Evolutionary conservation across 768 basidiomycete species (phyloP).

Genomic region (Cyathus striatus): DNA sequence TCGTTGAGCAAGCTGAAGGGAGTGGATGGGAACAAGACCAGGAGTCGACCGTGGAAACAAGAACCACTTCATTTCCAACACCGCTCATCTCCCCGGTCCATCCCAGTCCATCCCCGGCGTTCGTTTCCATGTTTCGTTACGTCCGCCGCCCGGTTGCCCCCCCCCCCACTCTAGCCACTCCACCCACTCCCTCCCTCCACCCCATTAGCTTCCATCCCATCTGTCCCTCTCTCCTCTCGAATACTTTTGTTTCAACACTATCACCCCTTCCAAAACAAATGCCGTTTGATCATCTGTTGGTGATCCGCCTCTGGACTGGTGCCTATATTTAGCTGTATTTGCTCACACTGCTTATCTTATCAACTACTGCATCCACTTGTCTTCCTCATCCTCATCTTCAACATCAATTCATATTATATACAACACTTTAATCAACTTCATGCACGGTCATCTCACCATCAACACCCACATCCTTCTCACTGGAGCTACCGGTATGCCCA

Average conservation of each 20-base stretch:
- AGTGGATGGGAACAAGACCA: too few species aligned
- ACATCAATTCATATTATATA: not conserved
- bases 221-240: not conserved
- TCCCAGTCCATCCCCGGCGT: not conserved
- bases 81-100: not conserved
- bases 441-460: conserved; percentile 12
- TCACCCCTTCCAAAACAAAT: too few species aligned
- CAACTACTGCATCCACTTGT: too few species aligned
- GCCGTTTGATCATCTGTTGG: too few species aligned
- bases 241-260: too few species aligned
- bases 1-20: too few species aligned
- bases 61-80: not conserved
- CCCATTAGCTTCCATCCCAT: not conserved
- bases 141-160: not conserved
- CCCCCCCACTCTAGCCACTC: too few species aligned
- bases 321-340: too few species aligned
- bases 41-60: too few species aligned
- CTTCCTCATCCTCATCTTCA: not conserved
- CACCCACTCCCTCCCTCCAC: not conserved
- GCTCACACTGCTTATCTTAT: too few species aligned
- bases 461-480: conserved; percentile 37
- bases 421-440: not conserved
- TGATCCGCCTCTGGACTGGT: too few species aligned
- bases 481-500: conserved; percentile 38
- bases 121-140: not conserved